Base-by-base conservation (phyloP, 2,329 filamentous ascomycete genomes). In the Colletotrichum agaves region DNA sequence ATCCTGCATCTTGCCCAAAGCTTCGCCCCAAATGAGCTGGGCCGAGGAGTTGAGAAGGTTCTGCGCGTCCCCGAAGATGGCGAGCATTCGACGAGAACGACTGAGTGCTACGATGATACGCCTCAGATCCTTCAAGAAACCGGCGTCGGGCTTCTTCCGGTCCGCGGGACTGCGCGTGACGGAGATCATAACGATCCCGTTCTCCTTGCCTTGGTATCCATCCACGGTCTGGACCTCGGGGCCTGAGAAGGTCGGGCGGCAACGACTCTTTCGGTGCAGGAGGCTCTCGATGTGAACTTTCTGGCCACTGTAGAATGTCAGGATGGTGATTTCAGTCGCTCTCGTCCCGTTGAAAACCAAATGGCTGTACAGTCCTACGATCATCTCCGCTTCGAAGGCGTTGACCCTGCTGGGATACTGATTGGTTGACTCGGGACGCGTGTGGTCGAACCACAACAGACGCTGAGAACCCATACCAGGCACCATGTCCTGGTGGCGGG, bases 301-400 rank as follows among this genome's bases (percentile, higher is more conserved):
- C 74, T 98, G 94, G 0, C 92, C 94, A 47, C 92, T 93, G 81
- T 97, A 98, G 74, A 96, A 97, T 0, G 93, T 95, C 56, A 98
- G 78, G 3, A 97, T 82, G 0, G 93, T 97, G 63, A 97, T 94
- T 5, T 90, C 83, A 0, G 79, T 75, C 0, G 85, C 75, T 0
- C 80, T 72, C 1, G 90, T 79, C 0, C 90, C 90, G 69, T 94
- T 95, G 66, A 88, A 80, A 1, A 90, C 76, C 0, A 98, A 86
- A 73, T 97, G 92, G 27, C 87, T 81, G 70, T 90, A 90, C 71
- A 97, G 92, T 0, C 84, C 84, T 0, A 89, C 86, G 33, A 97
- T 83, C 90, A 97, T 95, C 1, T 87, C 81, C 0, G 93, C 93
- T 75, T 98, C 94, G 2, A 83, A 78, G 0, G 81, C 76, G 73